Evolutionary conservation across 148 eudicot species (phyloP), one percentile per base, ranked within the genome.

Genomic region (Silene uniflora): DNA sequence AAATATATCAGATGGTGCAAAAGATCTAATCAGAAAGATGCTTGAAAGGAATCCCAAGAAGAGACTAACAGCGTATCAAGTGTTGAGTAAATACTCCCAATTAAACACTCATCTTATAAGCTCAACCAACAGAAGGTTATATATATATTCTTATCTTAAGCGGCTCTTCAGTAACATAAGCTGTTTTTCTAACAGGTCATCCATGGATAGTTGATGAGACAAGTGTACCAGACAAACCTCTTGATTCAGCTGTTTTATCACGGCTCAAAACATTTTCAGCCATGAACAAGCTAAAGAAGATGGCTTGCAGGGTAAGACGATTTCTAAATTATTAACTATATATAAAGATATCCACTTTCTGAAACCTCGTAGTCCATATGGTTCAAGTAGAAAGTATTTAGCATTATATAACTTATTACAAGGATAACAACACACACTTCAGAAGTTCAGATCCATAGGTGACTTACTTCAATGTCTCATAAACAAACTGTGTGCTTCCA

Each of bases 221-320:
- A 19, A 84, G 82, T 62, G 93, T 86, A 42, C 96, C 96, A 11
- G 90, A 91, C 75, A 85, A 80, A 75, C 96, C 96, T 67, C 83
- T 91, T 60, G 96, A 90, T 83, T 86, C 93, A 21, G 92, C 91
- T 58, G 96, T 91, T 55, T 60, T 91, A 62, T 84, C 88, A 1
- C 91, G 91, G 46, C 84, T 91, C 73, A 91, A 89, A 84, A 88
- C 86, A 75, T 91, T 91, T 55, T 91, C 89, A 52, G 92, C 88
- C 62, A 91, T 91, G 92, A 91, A 89, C 87, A 91, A 86, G 79
- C 91, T 91, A 62, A 91, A 91, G 86, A 91, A 91, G 88, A 91
- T 91, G 92, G 96, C 91, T 46, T 84, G 89, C 72, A 88, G 96
- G 75, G 96, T 91, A 89, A 77, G 8, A 60, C 66, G 24, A 1